A percentile compares a stretch with the other conserved stretches of the same genome.
phyloP scores from a whole-genome alignment of 352 stramenopile species.

The Phytophthora chlamydospora region DNA sequence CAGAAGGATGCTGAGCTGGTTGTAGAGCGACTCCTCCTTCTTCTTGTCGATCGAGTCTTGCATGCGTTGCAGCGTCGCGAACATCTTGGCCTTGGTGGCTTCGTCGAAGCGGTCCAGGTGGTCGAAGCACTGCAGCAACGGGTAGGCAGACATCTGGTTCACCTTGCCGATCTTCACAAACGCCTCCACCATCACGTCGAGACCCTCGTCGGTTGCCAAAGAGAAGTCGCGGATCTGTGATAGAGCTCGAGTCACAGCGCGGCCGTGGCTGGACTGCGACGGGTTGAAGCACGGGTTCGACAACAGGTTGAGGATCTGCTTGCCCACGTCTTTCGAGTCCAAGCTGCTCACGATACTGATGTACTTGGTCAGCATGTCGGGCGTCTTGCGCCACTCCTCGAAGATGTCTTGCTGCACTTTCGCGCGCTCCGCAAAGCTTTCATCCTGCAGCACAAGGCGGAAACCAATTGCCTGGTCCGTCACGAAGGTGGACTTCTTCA shows the following conservation, averaged over 20 bases:
- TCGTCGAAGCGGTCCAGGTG: conserved; percentile 77
- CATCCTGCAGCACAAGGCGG: conserved; percentile 69
- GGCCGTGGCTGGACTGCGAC: conserved; percentile 73
- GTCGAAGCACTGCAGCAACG: conserved; percentile 82
- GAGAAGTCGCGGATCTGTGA: conserved; percentile 82
- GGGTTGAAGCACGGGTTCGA: conserved; percentile 79
- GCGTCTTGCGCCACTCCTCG: conserved; percentile 70
- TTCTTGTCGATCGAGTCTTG: conserved; percentile 82
- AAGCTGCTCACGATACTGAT: conserved; percentile 77
- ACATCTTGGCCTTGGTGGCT: conserved; percentile 59
- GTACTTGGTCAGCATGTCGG: conserved; percentile 84
- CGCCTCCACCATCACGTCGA: conserved; percentile 71
- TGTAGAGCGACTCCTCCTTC: conserved; percentile 84
- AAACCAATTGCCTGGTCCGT: conserved; percentile 69
- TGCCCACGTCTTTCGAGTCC: conserved; percentile 63
- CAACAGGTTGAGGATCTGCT: conserved; percentile 74
- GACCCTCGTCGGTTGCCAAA: conserved; percentile 73
- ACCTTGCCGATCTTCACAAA: conserved; percentile 86
- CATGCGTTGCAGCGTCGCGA: conserved; percentile 65
- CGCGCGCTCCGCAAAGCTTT: conserved; percentile 56
- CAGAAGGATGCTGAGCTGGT: conserved; percentile 87
- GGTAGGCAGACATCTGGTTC: conserved; percentile 87
- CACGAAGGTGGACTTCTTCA: conserved; percentile 74
- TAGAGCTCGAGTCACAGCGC: conserved; percentile 64
- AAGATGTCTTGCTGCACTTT: conserved; percentile 77